Base-by-base conservation (phyloP, 176 grass and related monocot genomes). In the Bothriochloa decipiens region DNA sequence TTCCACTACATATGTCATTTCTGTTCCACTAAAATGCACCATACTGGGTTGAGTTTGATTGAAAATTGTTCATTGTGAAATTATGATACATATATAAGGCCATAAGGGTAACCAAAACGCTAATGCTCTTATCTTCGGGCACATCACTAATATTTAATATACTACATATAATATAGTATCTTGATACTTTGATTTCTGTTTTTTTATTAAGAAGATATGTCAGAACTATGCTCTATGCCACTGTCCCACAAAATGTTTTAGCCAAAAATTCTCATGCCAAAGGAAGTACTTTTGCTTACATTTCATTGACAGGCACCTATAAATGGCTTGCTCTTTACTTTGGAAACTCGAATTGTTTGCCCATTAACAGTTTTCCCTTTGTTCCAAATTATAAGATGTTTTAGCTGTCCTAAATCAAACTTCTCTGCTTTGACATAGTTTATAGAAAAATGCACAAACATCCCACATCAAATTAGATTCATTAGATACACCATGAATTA, bases 51-150 rank as follows among this genome's bases (percentile, higher is more conserved):
- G 27, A 65, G 28, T 16, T 33, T 32, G 5, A 8, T 13, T 66
- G 64, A 32, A 65, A 32, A 33, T 2, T 33, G 28, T 17, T 33
- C 13, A 16, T 33, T 66, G 13, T 33, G 28, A 62, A 13, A 16
- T 66, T 66, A 16, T 66, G 64, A 62, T 47, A 28, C 70, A 46
- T 73, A 73, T 73, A 49, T 73, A 73, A 43, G 25, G n/a, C 11
- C 25, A 26, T 6, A 41, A 8, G n/a, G 23, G 26, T 28, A 74
- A 50, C 3, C 50, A 43, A 69, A 70, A 46, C 15, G 4, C 70
- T 42, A 72, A 25, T 1, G 47, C 3, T 12, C 0, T 27, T 26
- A 45, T 45, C 36, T 75, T 45, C 4, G 27, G 36, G 23, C 20
- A 20, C 3, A 13, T 35, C 17, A 67, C 25, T 79, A 65, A 29